Evolutionary conservation across 306 rosid species (phyloP).

Genomic region (Echinosophora koreensis): DNA sequence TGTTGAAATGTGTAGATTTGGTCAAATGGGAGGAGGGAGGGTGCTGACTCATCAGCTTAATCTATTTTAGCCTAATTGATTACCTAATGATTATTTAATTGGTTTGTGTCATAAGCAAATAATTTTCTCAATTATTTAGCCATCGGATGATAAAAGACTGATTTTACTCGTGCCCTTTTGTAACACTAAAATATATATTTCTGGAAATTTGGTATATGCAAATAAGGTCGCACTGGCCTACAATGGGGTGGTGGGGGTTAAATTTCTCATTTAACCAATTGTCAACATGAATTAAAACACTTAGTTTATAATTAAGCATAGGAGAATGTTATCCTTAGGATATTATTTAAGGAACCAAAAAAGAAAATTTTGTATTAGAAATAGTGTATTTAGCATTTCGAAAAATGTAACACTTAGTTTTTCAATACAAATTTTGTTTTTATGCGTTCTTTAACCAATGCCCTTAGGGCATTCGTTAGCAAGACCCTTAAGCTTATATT

Average conservation of each 20-base stretch:
- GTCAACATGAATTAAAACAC: background rate
- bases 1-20: background rate
- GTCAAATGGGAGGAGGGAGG: constrained; percentile 13
- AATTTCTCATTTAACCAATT: background rate
- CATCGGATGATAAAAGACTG: constrained; percentile 10
- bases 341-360: too few relatives aligned
- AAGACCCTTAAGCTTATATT: too few relatives aligned
- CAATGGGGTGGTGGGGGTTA: background rate
- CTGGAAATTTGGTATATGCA: background rate
- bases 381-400: too few relatives aligned
- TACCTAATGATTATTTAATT: constrained; percentile 27
- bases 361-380: too few relatives aligned
- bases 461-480: too few relatives aligned
- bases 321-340: too few relatives aligned
- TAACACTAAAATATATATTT: background rate
- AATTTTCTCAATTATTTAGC: constrained; percentile 1
- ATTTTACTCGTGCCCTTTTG: background rate
- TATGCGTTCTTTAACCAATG: too few relatives aligned
- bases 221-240: background rate
- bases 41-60: constrained; percentile 38
- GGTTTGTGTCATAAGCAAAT: constrained; percentile 16
- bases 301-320: too few relatives aligned
- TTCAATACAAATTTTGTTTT: too few relatives aligned
- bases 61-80: constrained; percentile 13
- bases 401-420: too few relatives aligned